Percentiles rank a stretch among this genome's conserved stretches.
Evolutionary conservation across 306 rosid genomes (phyloP).

Genomic region (Begonia fuchsioides): DNA sequence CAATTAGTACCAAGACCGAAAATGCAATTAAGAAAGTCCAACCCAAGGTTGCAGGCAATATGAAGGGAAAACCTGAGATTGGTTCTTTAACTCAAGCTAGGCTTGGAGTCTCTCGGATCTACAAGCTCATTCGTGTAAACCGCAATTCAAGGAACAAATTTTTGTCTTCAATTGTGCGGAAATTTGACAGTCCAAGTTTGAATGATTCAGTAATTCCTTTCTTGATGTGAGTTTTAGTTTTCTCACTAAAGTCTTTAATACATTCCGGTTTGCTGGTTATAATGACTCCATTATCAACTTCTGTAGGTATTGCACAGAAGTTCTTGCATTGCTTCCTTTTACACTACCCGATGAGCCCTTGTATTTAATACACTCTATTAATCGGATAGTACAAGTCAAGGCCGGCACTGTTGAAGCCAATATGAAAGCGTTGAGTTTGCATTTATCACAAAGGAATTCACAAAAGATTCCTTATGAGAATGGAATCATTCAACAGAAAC

Average conservation of each 20-base stretch:
- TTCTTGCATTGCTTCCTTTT: conserved; percentile 81
- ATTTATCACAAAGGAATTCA: conserved; percentile 33
- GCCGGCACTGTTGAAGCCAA: conserved; percentile 80
- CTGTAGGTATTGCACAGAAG: conserved; percentile 85
- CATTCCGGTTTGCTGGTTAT: conserved; percentile 4
- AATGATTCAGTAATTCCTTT: conserved; percentile 53
- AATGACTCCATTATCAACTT: conserved; percentile 13
- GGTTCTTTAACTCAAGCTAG: conserved; percentile 67
- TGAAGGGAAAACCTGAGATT: conserved; percentile 52
- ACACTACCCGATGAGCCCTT: conserved; percentile 80
- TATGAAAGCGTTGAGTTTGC: conserved; percentile 63
- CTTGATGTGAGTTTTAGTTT: conserved; percentile 50
- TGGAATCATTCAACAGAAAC: conserved; percentile 30
- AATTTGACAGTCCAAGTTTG: conserved; percentile 70
- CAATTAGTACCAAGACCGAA: conserved; percentile 38
- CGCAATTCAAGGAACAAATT: conserved; percentile 87
- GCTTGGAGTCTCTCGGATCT: conserved; percentile 94
- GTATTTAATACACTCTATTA: conserved; percentile 73
- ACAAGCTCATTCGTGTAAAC: conserved; percentile 91
- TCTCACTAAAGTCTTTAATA: conserved; percentile 4
- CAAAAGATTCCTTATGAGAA: conserved; percentile 34
- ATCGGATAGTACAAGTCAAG: conserved; percentile 83
- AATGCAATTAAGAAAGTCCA: conserved; percentile 29
- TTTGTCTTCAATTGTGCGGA: conserved; percentile 86
- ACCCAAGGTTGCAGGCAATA: conserved; percentile 33